Evolutionary conservation across 768 basidiomycete species (phyloP), one percentile per base, ranked within the genome.

Genomic region (Postia placenta): DNA sequence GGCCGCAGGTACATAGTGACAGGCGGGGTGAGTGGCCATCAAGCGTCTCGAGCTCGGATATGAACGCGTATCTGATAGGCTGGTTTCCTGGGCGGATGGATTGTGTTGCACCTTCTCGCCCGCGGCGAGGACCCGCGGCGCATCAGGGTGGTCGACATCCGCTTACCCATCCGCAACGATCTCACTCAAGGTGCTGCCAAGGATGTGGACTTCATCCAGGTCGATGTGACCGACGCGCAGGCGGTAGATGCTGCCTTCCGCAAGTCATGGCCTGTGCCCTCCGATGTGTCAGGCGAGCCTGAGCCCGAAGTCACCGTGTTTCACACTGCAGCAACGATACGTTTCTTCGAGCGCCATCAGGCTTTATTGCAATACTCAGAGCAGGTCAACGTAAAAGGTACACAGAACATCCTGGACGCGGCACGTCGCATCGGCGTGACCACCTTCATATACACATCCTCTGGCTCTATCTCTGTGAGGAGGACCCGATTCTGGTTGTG

Each of bases 1-100:
- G 85, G 85, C 17, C 73, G 87, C 48, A 72, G 80, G 42, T 89
- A 90, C 61, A 86, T 89, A 50, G 73, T 90, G 3, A 74, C 85
- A 30, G 87, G 87, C 48, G 87, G 87, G 56, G 85, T 85, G 60
- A 53, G 78, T 75, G 35, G 5, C n/a, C 24, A 11, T 2, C 22
- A 5, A 36, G 14, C 4, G 4, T n/a, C 15, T 11, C 28, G 5
- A 36, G 23, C 26, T 35, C 17, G 11, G 12, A 23, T 15, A 33
- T 33, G 30, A 33, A 7, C 36, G 36, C 14, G 7, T 45, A 3
- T 43, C n/a, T 19, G 44, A 11, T 27, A 87, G 86, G 78, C 80
- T 3, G 87, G 87, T 0, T 87, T 88, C 51, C 64, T 88, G 2
- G 87, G 87, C 11, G 83, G 85, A 5, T 90, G 87, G 87, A 81